Evolutionary conservation across 768 basidiomycete species (phyloP), one percentile per base, ranked within the genome.

Genomic region (Tylopilus subfusipes): DNA sequence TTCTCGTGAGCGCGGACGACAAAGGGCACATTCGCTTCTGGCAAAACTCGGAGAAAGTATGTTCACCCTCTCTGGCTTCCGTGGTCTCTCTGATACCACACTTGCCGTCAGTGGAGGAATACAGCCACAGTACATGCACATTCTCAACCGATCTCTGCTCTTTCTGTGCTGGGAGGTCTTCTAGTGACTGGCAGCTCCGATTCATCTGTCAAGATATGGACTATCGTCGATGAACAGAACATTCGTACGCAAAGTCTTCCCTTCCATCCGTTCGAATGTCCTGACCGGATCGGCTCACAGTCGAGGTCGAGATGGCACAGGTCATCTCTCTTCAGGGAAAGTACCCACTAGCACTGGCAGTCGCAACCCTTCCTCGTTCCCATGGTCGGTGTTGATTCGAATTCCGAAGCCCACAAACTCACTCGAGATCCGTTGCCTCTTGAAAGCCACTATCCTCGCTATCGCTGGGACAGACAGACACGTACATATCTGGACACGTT

Each of bases 141-240:
- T 69, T 56, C 71, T 18, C 78, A 81, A 49, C 78, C 90, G 1
- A 79, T 98, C 27, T 87, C 90, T 13, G 77, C 86, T 3, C 68
- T 98, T 4, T 82, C 78, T 38, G 73, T 77, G 2, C 72, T 76
- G 48, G 75, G 73, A 16, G 68, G 74, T 42, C 70, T 75, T 33
- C 56, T 95, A 10, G 77, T 86, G 3, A 92, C 91, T 0, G 93
- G 90, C 1, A 84, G 89, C 16, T 96, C 94, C 0, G 94, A 98
- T 68, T 82, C 85, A 1, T 72, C 73, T 1, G 77, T 95, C 40
- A 92, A 89, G 68, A 74, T 91, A 25, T 98, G 92, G 92, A 69
- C 71, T 29, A 44, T 85, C 29, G 19, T 43, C 24, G 39, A 63
- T 53, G 53, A 58, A 52, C 56, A 62, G 55, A 54, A 72, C 62